Conservation (phyloP, 306 rosid genomes). For the Vicia villosa region DNA sequence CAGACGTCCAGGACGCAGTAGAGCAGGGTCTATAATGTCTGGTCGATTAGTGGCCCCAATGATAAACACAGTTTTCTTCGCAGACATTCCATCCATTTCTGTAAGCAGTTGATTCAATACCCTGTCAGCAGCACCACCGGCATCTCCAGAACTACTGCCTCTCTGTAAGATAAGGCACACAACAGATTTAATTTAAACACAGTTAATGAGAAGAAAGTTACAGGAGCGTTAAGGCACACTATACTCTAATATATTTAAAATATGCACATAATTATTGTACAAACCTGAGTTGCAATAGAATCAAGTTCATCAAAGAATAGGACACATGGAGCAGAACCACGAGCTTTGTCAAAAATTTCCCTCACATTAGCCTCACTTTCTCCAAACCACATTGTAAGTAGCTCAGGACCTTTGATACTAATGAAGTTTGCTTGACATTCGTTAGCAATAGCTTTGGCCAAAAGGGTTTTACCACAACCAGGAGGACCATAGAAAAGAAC, state of each 20-base stretch:
- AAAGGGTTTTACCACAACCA: constrained; percentile 98
- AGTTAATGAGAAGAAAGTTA: constrained; percentile 20
- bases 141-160: constrained; percentile 96
- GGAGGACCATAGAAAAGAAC: constrained; percentile 99
- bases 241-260: not conserved
- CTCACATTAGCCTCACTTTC: constrained; percentile 99
- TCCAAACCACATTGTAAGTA: constrained; percentile 99
- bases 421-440: constrained; percentile 99
- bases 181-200: not conserved
- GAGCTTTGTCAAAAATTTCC: constrained; percentile 99
- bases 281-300: constrained; percentile 97
- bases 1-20: constrained; percentile 97
- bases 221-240: not conserved
- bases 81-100: constrained; percentile 99
- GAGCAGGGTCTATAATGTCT: constrained; percentile 98
- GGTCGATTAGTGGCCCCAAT: constrained; percentile 98
- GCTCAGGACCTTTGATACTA: constrained; percentile 98
- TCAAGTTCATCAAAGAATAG: constrained; percentile 98
- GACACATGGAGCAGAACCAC: constrained; percentile 98
- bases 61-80: constrained; percentile 94
- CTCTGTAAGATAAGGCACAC: constrained; percentile 58
- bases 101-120: constrained; percentile 96
- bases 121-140: constrained; percentile 99
- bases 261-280: constrained; percentile 46
- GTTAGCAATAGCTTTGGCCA: constrained; percentile 97